phyloP scores from a whole-genome alignment of 2,329 filamentous ascomycete species.

The Lecanoromycetidae sp. region DNA sequence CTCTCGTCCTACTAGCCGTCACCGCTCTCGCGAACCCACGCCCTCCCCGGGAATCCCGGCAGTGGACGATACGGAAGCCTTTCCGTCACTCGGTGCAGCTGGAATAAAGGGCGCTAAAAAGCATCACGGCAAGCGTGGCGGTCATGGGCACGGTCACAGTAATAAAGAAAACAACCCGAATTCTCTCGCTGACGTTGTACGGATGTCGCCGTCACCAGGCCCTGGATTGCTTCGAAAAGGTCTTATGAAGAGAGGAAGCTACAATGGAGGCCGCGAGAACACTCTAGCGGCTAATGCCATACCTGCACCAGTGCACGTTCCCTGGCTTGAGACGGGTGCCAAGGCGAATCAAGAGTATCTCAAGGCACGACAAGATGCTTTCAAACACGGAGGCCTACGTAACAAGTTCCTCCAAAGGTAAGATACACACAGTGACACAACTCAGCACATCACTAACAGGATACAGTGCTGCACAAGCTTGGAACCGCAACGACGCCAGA shows the following conservation, averaged over 20 bases:
- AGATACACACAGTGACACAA: not conserved
- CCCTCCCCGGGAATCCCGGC: constrained; percentile 51
- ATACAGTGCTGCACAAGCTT: constrained; percentile 79
- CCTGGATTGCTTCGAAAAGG: constrained; percentile 49
- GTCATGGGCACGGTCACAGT: constrained; percentile 62
- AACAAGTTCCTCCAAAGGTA: constrained; percentile 97
- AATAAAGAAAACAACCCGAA: constrained; percentile 60
- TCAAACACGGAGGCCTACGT: constrained; percentile 88
- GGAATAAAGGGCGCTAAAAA: constrained; percentile 70
- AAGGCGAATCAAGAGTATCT: constrained; percentile 87
- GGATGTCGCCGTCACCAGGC: constrained; percentile 80
- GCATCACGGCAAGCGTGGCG: constrained; percentile 81
- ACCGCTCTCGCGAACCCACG: constrained; percentile 52
- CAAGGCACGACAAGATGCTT: constrained; percentile 87
- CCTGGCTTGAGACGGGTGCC: constrained; percentile 90
- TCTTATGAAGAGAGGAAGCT: constrained; percentile 54
- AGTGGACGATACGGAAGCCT: constrained; percentile 89
- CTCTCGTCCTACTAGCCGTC: constrained; percentile 75
- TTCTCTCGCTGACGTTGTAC: constrained; percentile 85
- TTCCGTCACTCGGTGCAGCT: constrained; percentile 74
- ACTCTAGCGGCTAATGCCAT: constrained; percentile 74
- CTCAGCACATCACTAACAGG: not conserved
- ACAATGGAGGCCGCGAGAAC: constrained; percentile 58
- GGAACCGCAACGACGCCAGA: constrained; percentile 94
- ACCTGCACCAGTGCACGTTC: constrained; percentile 76